Evolutionary conservation across 306 rosid genomes (phyloP).

Genomic region (Acacia confusa): DNA sequence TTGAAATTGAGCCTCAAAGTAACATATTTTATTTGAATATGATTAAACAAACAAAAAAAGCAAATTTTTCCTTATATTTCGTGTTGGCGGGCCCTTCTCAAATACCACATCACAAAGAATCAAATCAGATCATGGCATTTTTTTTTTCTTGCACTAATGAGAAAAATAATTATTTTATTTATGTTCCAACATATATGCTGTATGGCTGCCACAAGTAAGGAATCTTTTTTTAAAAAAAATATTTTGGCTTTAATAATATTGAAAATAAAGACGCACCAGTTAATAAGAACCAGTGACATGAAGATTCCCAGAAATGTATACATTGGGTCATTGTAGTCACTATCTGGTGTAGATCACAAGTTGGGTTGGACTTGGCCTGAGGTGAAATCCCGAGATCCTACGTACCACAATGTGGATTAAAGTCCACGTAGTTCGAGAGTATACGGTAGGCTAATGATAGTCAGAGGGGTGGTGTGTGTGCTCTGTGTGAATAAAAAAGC

Average conservation of each 20-base stretch:
- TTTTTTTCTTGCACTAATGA: too few species aligned
- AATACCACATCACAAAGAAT: not conserved
- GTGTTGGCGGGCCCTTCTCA: not conserved
- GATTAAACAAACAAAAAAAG: not conserved
- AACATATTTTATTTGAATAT: not conserved
- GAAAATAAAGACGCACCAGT: conserved; percentile 11
- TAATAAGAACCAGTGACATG: conserved; percentile 28
- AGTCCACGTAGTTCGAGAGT: too few species aligned
- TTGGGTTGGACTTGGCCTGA: too few species aligned
- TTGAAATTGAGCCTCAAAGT: not conserved
- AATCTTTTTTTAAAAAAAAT: conserved; percentile 29
- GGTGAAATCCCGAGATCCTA: too few species aligned
- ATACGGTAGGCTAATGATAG: too few species aligned
- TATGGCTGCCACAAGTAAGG: not conserved
- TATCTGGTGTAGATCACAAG: too few species aligned
- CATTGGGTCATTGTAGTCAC: too few species aligned
- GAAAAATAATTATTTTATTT: too few species aligned
- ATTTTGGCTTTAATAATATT: conserved; percentile 5
- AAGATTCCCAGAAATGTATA: conserved; percentile 26
- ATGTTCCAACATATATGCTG: not conserved
- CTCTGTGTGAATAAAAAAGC: too few species aligned
- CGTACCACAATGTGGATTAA: too few species aligned
- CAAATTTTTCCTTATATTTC: too few species aligned
- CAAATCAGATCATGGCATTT: not conserved
- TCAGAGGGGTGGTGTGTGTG: too few species aligned